These are phyloP conservation scores for Plasmodium gallinaceum DNA, from an alignment of 169 alveolate species.

Conservation along the genomic window DNA sequence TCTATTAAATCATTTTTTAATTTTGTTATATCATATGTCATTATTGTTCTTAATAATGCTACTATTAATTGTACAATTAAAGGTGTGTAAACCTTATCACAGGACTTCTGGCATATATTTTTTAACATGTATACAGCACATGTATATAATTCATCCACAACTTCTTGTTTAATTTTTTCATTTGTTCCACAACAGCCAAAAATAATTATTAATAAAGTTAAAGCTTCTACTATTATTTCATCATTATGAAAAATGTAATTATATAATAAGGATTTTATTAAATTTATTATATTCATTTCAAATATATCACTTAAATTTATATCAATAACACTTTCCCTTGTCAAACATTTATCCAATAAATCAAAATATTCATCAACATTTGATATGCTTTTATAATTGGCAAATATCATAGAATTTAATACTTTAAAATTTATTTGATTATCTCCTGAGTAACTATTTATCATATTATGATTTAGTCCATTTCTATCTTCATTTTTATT, in stretches of 20 bases:
- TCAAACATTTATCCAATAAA: slow-evolving; percentile 65
- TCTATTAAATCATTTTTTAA: slow-evolving; percentile 75
- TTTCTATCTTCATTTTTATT: slow-evolving; percentile 21
- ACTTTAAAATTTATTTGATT: slow-evolving; percentile 44
- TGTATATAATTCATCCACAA: slow-evolving; percentile 74
- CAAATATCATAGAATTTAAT: slow-evolving; percentile 68
- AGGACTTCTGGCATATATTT: slow-evolving; percentile 60
- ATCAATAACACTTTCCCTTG: slow-evolving; percentile 68
- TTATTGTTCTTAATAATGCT: slow-evolving; percentile 50
- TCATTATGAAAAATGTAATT: slow-evolving; percentile 75
- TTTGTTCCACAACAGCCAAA: slow-evolving; percentile 68
- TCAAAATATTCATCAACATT: slow-evolving; percentile 76
- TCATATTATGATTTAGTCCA: slow-evolving; percentile 19
- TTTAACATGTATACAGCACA: slow-evolving; percentile 69
- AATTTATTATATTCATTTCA: slow-evolving; percentile 70
- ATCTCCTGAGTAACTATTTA: slow-evolving; percentile 43
- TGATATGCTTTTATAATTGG: slow-evolving; percentile 65
- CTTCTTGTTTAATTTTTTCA: slow-evolving; percentile 75
- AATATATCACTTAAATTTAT: slow-evolving; percentile 72
- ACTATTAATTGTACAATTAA: slow-evolving; percentile 61
- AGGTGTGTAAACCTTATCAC: slow-evolving; percentile 53
- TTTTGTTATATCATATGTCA: slow-evolving; percentile 62
- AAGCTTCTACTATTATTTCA: slow-evolving; percentile 74
- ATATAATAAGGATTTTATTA: slow-evolving; percentile 43
- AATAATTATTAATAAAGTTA: slow-evolving; percentile 63